A percentile compares a stretch with the other conserved stretches of the same genome.
phyloP scores from a whole-genome alignment of 148 eudicot genomes.

The Cornus suecica region DNA sequence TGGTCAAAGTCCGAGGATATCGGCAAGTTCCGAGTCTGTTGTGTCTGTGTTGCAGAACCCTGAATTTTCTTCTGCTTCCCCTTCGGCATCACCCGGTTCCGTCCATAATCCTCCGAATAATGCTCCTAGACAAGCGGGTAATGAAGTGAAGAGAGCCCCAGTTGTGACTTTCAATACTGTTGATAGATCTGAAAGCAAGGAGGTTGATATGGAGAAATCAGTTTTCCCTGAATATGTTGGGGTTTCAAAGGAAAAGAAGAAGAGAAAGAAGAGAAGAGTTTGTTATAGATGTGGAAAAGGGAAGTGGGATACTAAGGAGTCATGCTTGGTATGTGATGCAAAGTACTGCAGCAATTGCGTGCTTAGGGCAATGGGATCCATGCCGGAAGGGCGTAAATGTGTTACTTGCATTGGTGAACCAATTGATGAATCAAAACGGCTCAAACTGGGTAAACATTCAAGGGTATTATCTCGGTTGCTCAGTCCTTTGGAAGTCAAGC shows the following conservation, averaged over 20 bases:
- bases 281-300: slow-evolving; percentile 92
- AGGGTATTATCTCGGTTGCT: slow-evolving; percentile 74
- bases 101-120: slow-evolving; percentile 27
- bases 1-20: slow-evolving; percentile 64
- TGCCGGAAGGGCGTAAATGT: slow-evolving; percentile 99
- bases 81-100: slow-evolving; percentile 77
- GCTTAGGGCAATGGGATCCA: slow-evolving; percentile 97
- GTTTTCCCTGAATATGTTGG: slow-evolving; percentile 62
- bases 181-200: slow-evolving; percentile 58
- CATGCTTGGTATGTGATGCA: slow-evolving; percentile 81
- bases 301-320: slow-evolving; percentile 92
- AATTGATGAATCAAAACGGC: slow-evolving; percentile 75
- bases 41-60: slow-evolving; percentile 80
- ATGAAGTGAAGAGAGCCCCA: slow-evolving; percentile 63
- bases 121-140: slow-evolving; percentile 20
- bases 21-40: slow-evolving; percentile 77
- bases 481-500: slow-evolving; percentile 90
- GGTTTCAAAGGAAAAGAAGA: slow-evolving; percentile 62
- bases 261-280: slow-evolving; percentile 49
- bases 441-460: slow-evolving; percentile 74
- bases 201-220: slow-evolving; percentile 33
- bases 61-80: slow-evolving; percentile 66
- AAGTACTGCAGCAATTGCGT: slow-evolving; percentile 88
- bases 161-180: slow-evolving; percentile 77
- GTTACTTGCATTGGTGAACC: slow-evolving; percentile 90